These are phyloP conservation scores for Trichocladium uniseriatum DNA, from an alignment of 495 filamentous ascomycete genomes.

Conservation along the genomic window DNA sequence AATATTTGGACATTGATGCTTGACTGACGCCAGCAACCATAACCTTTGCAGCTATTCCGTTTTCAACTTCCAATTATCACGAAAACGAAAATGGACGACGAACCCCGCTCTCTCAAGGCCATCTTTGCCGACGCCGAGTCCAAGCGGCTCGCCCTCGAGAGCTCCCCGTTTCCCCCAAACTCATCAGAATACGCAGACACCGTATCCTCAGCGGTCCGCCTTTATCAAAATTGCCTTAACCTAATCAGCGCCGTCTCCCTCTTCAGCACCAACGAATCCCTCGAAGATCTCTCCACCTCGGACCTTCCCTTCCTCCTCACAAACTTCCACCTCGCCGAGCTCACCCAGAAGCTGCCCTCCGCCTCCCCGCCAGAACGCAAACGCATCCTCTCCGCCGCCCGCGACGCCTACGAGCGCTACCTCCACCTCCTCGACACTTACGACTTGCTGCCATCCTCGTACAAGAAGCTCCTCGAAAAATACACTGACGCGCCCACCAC, in stretches of 20 bases:
- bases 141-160: conserved; percentile 30
- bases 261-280: conserved; percentile 81
- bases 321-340: conserved; percentile 26
- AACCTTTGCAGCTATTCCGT: no score
- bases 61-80: no score
- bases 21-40: no score
- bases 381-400: conserved; percentile 48
- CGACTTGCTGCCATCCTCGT: conserved; percentile 53
- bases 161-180: conserved; percentile 36
- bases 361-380: conserved; percentile 52
- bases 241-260: conserved; percentile 62
- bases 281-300: conserved; percentile 81
- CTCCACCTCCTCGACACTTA: conserved; percentile 70
- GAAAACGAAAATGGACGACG: conserved; percentile 13
- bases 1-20: no score
- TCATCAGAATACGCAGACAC: conserved; percentile 56
- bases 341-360: conserved; percentile 38
- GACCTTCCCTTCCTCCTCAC: conserved; percentile 60
- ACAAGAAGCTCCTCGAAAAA: conserved; percentile 61
- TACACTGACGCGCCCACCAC: conserved; percentile 56
- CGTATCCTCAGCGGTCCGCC: conserved; percentile 53
- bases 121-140: conserved; percentile 48
- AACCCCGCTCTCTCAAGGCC: conserved; percentile 35
- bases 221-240: conserved; percentile 62
- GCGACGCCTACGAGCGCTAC: conserved; percentile 65